Base-by-base conservation (phyloP, 2,329 filamentous ascomycete species). In the Grosmannia serpens region DNA sequence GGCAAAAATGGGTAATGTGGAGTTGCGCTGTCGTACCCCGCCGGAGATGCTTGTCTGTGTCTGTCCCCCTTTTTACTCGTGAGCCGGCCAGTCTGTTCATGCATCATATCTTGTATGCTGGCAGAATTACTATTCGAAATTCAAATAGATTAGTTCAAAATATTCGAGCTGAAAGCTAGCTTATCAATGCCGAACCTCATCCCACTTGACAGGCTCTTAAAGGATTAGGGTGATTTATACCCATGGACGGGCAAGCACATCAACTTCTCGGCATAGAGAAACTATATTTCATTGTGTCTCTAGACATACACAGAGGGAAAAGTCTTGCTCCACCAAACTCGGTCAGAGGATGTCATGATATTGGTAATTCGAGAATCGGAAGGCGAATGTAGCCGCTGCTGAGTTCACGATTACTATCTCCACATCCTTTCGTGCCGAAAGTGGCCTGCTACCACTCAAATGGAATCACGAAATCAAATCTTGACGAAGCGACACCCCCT, bases 401-500 rank as follows among this genome's bases (percentile, higher is more conserved):
- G n/a, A 33, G 31, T 33, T 17, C 7, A 38, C 10, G 15, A 38
- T 15, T 15, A 38, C 35, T 4, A 13, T 10, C 35, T 17, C 4
- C 10, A 20, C 41, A 44, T 20, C 31, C 10, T 6, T 44, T 44
- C 41, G 41, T 44, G 20, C 20, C 41, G 17, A 44, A 7, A 17
- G 8, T 44, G 41, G 17, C 41, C 5, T n/a, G 41, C 20, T 17
- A 9, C 3, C 7, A 20, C 17, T 22, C 17, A 5, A 8, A 22
- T n/a, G 20, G 15, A 2, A 44, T 1, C 8, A 9, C n/a, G 41
- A 17, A 41, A 15, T 61, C 35, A 62, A 5, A 62, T 41, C 49
- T 62, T 62, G 35, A 57, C 1, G 11, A 22, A 44, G 4, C 59
- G 53, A 8, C 59, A 52, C 3, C 59, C 59, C 6, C 44, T 7